Conservation (phyloP, 2,329 filamentous ascomycete genomes). For the Fusarium hostae region DNA sequence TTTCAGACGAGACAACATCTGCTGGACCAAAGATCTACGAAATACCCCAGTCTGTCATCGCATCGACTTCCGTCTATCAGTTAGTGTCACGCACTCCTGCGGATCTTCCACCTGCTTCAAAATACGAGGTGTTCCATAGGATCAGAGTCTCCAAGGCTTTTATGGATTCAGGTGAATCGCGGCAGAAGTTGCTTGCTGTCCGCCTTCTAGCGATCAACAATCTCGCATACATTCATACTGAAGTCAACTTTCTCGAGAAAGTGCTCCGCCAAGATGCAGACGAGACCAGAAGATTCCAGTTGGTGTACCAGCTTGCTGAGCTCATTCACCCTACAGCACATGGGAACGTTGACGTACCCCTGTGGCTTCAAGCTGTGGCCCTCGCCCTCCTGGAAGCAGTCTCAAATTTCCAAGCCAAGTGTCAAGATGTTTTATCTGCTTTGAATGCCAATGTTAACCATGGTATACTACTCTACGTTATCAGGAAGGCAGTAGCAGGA, state of each 20-base stretch:
- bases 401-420: conserved; percentile 79
- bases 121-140: conserved; percentile 87
- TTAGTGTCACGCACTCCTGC: conserved; percentile 66
- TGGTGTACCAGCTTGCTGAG: conserved; percentile 92
- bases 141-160: conserved; percentile 87
- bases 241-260: conserved; percentile 85
- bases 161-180: conserved; percentile 69
- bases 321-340: conserved; percentile 85
- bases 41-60: conserved; percentile 67
- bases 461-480: conserved; percentile 91
- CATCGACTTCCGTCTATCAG: conserved; percentile 64
- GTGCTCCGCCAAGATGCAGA: conserved; percentile 89
- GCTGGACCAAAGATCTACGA: conserved; percentile 71
- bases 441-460: conserved; percentile 96
- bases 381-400: conserved; percentile 87
- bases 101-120: conserved; percentile 76
- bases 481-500: conserved; percentile 88
- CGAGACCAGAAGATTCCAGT: conserved; percentile 86
- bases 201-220: conserved; percentile 91
- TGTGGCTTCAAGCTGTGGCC: conserved; percentile 83
- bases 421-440: conserved; percentile 86
- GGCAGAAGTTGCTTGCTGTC: conserved; percentile 81
- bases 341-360: conserved; percentile 73
- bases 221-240: conserved; percentile 86
- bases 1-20: conserved; percentile 48